Percentiles rank a stretch among this genome's conserved stretches.
Evolutionary conservation across 1,284 basidiomycete species (phyloP).

Genomic region (Cystobasidium pallidum): DNA sequence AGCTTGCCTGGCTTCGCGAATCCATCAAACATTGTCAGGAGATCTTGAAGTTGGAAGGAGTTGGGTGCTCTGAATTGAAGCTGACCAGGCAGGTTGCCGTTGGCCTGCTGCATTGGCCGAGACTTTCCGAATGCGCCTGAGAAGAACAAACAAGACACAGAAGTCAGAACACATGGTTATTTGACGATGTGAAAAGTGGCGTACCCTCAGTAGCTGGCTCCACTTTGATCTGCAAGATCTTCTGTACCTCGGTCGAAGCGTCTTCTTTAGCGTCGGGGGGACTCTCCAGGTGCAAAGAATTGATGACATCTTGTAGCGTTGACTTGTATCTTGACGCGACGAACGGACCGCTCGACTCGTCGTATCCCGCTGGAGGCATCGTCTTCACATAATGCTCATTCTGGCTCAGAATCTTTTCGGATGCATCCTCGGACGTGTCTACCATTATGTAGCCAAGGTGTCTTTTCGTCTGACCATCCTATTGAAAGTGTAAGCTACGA

Average conservation of each 20-base stretch:
- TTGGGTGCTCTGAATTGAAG: slow-evolving; percentile 6
- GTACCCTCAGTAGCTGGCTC: slow-evolving; percentile 17
- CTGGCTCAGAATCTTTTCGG: slow-evolving; percentile 4
- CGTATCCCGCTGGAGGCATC: background rate
- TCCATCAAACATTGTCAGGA: slow-evolving; percentile 34
- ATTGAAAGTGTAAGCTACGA: background rate
- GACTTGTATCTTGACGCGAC: slow-evolving; percentile 4
- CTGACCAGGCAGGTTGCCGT: slow-evolving; percentile 24
- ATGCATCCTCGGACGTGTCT: background rate
- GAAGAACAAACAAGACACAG: background rate
- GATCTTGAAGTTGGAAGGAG: slow-evolving; percentile 13
- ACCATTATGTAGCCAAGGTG: slow-evolving; percentile 34
- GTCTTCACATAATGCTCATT: slow-evolving; percentile 21
- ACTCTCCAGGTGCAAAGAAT: background rate
- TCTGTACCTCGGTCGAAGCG: slow-evolving; percentile 6
- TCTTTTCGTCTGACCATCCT: slow-evolving; percentile 34
- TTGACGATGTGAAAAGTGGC: background rate
- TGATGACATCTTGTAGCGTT: slow-evolving; percentile 30
- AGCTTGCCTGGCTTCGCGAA: slow-evolving; percentile 30
- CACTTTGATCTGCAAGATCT: slow-evolving; percentile 28
- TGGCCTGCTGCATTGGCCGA: slow-evolving; percentile 2
- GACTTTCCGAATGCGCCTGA: slow-evolving; percentile 4
- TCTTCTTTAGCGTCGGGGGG: background rate
- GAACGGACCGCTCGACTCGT: slow-evolving; percentile 13
- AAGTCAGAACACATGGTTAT: background rate